phyloP scores from a whole-genome alignment of 352 stramenopile species.

The Thalassiosira hispida region DNA sequence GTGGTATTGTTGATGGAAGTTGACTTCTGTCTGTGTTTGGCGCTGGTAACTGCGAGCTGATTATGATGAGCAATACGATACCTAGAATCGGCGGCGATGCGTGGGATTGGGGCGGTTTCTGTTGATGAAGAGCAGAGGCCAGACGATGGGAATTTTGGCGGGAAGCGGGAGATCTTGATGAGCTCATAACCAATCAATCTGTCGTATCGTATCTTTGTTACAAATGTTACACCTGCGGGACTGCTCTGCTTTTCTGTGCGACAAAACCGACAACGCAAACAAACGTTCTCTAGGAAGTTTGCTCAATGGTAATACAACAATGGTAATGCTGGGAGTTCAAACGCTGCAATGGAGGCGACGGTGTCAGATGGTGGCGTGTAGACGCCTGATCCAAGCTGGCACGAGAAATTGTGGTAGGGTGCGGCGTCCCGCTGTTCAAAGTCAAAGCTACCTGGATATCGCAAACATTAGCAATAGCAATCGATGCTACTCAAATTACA shows the following conservation, averaged over 20 bases:
- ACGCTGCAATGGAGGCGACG: not conserved
- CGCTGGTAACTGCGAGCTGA: no score
- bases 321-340: constrained; percentile 1
- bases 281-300: no score
- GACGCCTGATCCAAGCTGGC: not conserved
- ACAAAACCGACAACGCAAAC: not conserved
- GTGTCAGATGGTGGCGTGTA: not conserved
- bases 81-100: no score
- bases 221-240: not conserved
- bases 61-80: no score
- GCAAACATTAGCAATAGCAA: not conserved
- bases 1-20: not conserved
- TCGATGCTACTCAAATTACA: no score
- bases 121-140: no score
- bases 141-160: no score
- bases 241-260: not conserved
- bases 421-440: not conserved
- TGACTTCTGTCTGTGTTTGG: no score
- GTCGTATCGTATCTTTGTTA: not conserved
- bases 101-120: no score
- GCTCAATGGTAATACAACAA: no score
- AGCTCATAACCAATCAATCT: no score
- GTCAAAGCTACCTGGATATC: not conserved
- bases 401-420: not conserved
- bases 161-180: no score